Evolutionary conservation across 306 rosid species (phyloP), one percentile per base, ranked within the genome.

Genomic region (Prunus campanulata): DNA sequence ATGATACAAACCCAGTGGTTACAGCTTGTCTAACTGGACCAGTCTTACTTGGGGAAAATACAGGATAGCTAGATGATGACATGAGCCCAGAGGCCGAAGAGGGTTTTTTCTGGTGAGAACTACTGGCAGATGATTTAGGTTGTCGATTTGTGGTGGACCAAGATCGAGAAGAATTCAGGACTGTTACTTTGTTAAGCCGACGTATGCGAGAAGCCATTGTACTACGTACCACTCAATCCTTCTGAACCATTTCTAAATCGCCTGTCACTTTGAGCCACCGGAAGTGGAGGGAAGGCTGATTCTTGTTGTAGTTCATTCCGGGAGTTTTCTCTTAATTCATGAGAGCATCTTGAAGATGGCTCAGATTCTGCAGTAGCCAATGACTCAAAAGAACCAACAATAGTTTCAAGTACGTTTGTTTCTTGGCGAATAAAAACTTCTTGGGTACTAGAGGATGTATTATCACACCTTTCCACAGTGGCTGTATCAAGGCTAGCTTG

Each of bases 221-320:
- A 71, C 84, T n/a, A n/a, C n/a, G n/a, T 86, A 63, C 78, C 84
- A 24, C 88, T 80, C 27, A 88, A 77, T 74, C 78, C 80, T 49
- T 83, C 92, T 50, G 79, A 77, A 75, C 86, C 89, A 25, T 84
- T 83, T 85, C 68, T 81, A 71, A 88, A 70, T 72, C 86, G 91
- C 71, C 87, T 88, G 79, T 77, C 86, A 64, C 83, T 78, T 51
- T 91, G 78, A 70, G 79, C 81, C 46, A 74, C 77, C 50, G 88
- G 78, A 22, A 95, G 97, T 3, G 97, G 97, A 62, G 98, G 98
- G 82, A 95, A 95, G 74, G 91, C 86, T 74, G 98, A 90, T 76
- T 82, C 93, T 78, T 24, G 89, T 80, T 90, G 72, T 44, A 82
- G 75, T 68, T 83, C 78, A 79, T 51, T 83, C 68, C 76, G 72